Evolutionary conservation across 805 yeast species (phyloP).

Genomic region (Candida tallmaniae): DNA sequence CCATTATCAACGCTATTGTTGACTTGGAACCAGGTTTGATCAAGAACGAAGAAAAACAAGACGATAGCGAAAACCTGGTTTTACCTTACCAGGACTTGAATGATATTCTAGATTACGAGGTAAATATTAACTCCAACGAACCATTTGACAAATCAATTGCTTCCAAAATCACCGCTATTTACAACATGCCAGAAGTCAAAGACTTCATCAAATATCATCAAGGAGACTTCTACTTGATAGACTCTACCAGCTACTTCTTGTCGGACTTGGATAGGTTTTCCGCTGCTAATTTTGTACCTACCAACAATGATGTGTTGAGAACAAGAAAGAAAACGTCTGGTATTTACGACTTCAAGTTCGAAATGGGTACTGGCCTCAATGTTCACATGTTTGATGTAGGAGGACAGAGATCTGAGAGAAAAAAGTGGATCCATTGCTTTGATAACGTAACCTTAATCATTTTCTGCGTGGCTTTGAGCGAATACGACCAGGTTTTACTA

Average conservation of each 20-base stretch:
- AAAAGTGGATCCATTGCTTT: constrained; percentile 96
- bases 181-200: constrained; percentile 55
- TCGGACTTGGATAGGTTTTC: constrained; percentile 61
- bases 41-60: constrained; percentile 7
- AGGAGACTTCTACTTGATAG: constrained; percentile 76
- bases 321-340: constrained; percentile 93
- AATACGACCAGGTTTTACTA: constrained; percentile 80
- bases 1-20: constrained; percentile 60
- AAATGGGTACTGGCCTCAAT: constrained; percentile 52
- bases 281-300: constrained; percentile 59
- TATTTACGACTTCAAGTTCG: constrained; percentile 76
- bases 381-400: constrained; percentile 74
- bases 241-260: constrained; percentile 77
- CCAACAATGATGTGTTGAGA: constrained; percentile 71
- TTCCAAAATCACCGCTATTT: constrained; percentile 44
- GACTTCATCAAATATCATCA: constrained; percentile 54
- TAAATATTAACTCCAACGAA: constrained; percentile 50
- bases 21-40: constrained; percentile 44
- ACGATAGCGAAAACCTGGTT: constrained; percentile 13
- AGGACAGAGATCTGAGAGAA: constrained; percentile 93
- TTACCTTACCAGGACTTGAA: constrained; percentile 38
- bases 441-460: constrained; percentile 87
- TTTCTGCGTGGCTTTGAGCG: constrained; percentile 87
- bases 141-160: constrained; percentile 50
- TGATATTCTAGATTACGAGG: constrained; percentile 41